Evolutionary conservation across 1,139 yeast genomes (phyloP).

Genomic region (Geotrichum siamense): DNA sequence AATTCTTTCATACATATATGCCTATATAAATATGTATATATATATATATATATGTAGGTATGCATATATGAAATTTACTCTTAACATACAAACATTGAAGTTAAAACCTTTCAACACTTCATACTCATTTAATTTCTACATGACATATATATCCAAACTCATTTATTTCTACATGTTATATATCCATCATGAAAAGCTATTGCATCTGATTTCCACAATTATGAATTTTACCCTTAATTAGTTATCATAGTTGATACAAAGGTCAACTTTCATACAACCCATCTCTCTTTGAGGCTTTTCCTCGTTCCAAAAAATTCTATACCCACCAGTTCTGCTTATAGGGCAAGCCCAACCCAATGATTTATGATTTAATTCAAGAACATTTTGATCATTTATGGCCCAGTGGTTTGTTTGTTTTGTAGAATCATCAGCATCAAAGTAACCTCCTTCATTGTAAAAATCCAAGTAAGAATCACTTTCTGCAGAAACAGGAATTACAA

Average conservation of each 20-base stretch:
- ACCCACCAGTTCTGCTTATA: not conserved
- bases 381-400: not conserved
- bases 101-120: too few relatives aligned
- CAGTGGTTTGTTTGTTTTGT: constrained; percentile 7
- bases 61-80: too few relatives aligned
- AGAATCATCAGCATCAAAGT: not conserved
- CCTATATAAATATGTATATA: too few relatives aligned
- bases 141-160: too few relatives aligned
- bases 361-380: constrained; percentile 4
- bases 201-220: too few relatives aligned
- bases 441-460: not conserved
- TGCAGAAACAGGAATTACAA: not conserved
- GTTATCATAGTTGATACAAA: constrained; percentile 4
- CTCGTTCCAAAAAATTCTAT: constrained; percentile 11
- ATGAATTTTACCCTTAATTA: too few relatives aligned
- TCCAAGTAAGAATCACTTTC: not conserved
- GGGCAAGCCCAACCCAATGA: constrained; percentile 14
- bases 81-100: too few relatives aligned
- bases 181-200: too few relatives aligned
- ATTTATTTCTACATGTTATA: too few relatives aligned
- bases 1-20: too few relatives aligned
- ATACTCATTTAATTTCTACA: too few relatives aligned
- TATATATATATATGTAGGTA: too few relatives aligned
- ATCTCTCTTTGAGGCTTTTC: constrained; percentile 5
- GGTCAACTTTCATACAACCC: constrained; percentile 13